phyloP scores from a whole-genome alignment of 75 land plant genomes.

The Pinus tabuliformis region DNA sequence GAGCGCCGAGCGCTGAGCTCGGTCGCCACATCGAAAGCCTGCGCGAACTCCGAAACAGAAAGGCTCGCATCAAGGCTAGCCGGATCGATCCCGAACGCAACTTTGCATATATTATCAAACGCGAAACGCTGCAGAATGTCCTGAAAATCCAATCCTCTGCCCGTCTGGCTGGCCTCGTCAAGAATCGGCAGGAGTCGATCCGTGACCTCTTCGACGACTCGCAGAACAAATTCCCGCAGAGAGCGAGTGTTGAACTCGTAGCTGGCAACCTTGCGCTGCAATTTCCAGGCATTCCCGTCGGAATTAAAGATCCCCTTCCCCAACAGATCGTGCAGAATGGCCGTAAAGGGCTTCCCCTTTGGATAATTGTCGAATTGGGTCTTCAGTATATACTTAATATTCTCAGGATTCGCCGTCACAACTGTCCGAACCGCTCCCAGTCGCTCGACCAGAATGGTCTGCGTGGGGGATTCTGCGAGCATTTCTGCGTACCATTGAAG shows the following conservation, averaged over 20 bases:
- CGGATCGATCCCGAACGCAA: conserved; percentile 63
- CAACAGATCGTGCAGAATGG: conserved; percentile 40
- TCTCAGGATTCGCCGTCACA: conserved; percentile 49
- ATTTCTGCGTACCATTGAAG: conserved; percentile 22
- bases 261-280: conserved; percentile 65
- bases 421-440: conserved; percentile 16
- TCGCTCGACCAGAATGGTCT: conserved; percentile 26
- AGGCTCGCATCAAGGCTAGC: conserved; percentile 22
- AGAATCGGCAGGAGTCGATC: conserved; percentile 48
- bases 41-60: conserved; percentile 33
- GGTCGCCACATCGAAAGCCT: conserved; percentile 74
- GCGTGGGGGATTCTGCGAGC: conserved; percentile 28
- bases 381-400: conserved; percentile 59
- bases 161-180: conserved; percentile 3
- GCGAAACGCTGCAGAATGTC: conserved; percentile 53
- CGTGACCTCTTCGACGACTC: conserved; percentile 28
- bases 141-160: conserved; percentile 41
- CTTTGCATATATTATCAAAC: conserved; percentile 60
- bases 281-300: conserved; percentile 58
- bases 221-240: conserved; percentile 22
- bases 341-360: conserved; percentile 34
- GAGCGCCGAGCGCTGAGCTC: conserved; percentile 55
- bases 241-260: conserved; percentile 63
- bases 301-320: conserved; percentile 69
- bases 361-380: conserved; percentile 52